Conservation (phyloP, 2,329 filamentous ascomycete species). For the Cladosporium sp. region DNA sequence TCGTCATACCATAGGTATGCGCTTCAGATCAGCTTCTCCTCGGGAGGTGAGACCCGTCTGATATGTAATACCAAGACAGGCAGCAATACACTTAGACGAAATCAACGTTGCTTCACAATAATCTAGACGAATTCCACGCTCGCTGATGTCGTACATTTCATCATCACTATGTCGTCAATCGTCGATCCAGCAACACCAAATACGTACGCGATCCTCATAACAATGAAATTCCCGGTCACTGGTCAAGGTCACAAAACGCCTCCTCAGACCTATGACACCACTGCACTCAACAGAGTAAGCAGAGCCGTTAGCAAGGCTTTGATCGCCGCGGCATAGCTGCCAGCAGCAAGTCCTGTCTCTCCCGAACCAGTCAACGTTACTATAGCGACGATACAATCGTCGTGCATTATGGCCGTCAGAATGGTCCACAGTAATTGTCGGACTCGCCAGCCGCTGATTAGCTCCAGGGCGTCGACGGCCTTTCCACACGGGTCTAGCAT, state of each 20-base stretch:
- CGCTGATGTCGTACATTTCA: neutral
- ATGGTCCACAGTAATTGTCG: neutral
- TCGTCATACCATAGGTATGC: neutral
- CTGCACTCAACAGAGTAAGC: neutral
- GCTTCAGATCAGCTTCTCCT: neutral
- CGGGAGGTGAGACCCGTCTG: neutral
- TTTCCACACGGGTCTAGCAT: neutral
- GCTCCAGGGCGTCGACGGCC: neutral
- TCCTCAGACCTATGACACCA: neutral
- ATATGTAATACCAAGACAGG: neutral
- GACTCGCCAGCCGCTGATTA: neutral
- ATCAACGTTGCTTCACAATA: neutral
- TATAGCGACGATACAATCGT: neutral
- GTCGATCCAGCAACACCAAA: neutral
- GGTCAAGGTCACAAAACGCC: neutral
- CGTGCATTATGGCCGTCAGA: neutral
- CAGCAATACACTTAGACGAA: neutral
- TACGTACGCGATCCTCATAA: no score
- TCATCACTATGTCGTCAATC: neutral
- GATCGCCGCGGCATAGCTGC: neutral
- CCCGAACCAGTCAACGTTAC: neutral
- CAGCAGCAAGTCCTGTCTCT: neutral
- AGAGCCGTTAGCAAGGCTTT: neutral
- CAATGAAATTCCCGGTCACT: neutral
- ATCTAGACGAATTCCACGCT: neutral